Evolutionary conservation across 495 filamentous ascomycete species (phyloP), one percentile per base, ranked within the genome.

Genomic region (Delitschia confertaspora): DNA sequence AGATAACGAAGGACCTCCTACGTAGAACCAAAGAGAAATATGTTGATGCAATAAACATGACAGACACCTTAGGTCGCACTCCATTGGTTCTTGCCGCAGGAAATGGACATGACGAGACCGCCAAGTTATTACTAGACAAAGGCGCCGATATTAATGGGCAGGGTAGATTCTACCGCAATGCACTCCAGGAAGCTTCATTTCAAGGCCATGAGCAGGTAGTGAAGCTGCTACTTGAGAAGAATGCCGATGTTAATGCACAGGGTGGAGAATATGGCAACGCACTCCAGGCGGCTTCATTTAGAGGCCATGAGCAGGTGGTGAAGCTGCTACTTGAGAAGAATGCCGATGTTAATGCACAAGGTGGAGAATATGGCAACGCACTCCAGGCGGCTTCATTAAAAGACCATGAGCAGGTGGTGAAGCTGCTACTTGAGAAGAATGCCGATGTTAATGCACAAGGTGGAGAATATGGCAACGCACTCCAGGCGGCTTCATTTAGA

Each of bases 71-170:
- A 7, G 53, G 48, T 19, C 43, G 44, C 35, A 45, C 55, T 10
- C 47, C 64, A 5, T 48, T 64, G 25, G 51, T 19, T 8, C 50
- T 17, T 37, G 62, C 56, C 25, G 57, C 53, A 45, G 32, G n/a
- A 35, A 37, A 41, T 33, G 64, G 65, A 37, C 52, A 58, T 45
- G 41, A 51, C 30, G 26, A 3, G 27, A 34, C 45, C n/a, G n/a
- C n/a, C n/a, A n/a, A 39, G 14, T 10, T 33, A 16, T 19, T 51
- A 6, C 23, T 51, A 25, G 42, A 35, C 23, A 23, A 26, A 5
- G 42, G 42, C 9, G 33, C 42, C 2, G 34, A 51, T 27, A 21
- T 47, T 9, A 44, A 44, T 21, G 31, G 53, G 42, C n/a, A 13
- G 13, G 8, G 13, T n/a, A n/a, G n/a, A n/a, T n/a, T n/a, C n/a